Percentiles rank a stretch among this genome's conserved stretches.
Conservation (phyloP, 1,284 basidiomycete genomes). For the Ceratorhiza oryzae-sativae region DNA sequence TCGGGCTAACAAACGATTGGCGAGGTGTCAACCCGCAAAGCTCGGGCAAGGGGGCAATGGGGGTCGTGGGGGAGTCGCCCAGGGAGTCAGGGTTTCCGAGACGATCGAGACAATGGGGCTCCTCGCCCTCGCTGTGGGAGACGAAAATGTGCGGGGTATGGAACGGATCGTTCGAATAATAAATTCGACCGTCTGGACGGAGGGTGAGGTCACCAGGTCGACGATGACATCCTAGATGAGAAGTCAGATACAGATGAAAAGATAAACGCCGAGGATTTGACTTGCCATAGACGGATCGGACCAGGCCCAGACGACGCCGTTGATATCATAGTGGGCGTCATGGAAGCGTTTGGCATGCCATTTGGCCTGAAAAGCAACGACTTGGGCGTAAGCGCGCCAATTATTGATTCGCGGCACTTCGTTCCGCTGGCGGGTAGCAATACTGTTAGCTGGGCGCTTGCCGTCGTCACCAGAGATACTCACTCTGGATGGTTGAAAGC, state of each 20-base stretch:
- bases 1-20: constrained; percentile 9
- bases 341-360: constrained; percentile 20
- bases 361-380: constrained; percentile 12
- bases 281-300: constrained; percentile 22
- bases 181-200: constrained; percentile 26
- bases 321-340: constrained; percentile 16
- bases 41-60: neutral
- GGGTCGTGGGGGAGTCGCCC: neutral
- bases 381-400: constrained; percentile 1
- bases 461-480: neutral
- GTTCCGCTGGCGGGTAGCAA: constrained; percentile 26
- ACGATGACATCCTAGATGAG: constrained; percentile 11
- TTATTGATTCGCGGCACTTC: constrained; percentile 12
- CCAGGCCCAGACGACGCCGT: constrained; percentile 32
- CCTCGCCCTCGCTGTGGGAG: constrained; percentile 34
- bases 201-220: constrained; percentile 13
- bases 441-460: constrained; percentile 1
- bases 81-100: constrained; percentile 27
- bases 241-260: neutral
- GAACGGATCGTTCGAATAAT: constrained; percentile 31
- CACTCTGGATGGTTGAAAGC: constrained; percentile 10
- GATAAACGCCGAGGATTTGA: constrained; percentile 7
- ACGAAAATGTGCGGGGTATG: constrained; percentile 31
- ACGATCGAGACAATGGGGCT: constrained; percentile 13
- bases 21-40: constrained; percentile 27